Percentiles rank a stretch among this genome's conserved stretches.
Conservation (phyloP, 2,329 filamentous ascomycete species). For the Paraphoma chrysanthemicola region DNA sequence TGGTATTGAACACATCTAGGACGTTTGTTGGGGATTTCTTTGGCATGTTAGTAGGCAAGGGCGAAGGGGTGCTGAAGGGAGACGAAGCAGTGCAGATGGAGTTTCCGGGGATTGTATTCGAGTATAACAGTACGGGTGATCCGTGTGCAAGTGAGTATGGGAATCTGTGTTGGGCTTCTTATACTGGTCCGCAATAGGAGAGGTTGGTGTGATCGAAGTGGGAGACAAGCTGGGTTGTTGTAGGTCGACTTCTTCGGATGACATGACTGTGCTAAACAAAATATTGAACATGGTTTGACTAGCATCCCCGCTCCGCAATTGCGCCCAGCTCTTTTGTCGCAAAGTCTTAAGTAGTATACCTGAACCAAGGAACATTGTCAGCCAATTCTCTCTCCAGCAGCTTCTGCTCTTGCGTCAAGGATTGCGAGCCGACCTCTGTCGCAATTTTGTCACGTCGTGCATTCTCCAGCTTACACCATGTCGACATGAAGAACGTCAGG, state of each 20-base stretch:
- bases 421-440: constrained; percentile 52
- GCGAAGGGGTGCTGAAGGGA: background rate
- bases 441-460: constrained; percentile 56
- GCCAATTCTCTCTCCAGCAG: constrained; percentile 60
- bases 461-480: constrained; percentile 65
- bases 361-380: constrained; percentile 60
- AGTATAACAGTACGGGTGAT: constrained; percentile 6
- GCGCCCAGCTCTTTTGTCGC: too few relatives aligned
- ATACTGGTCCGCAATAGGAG: background rate
- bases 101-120: constrained; percentile 10
- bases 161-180: background rate
- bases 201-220: background rate
- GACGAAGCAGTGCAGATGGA: background rate
- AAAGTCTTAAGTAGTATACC: constrained; percentile 35
- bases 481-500: constrained; percentile 63
- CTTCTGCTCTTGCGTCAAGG: constrained; percentile 64
- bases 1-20: constrained; percentile 12
- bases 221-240: background rate
- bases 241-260: background rate
- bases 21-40: constrained; percentile 14
- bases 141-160: background rate
- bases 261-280: background rate
- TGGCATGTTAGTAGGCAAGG: background rate
- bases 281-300: background rate
- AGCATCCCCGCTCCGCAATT: too few relatives aligned